Base-by-base conservation (phyloP, 2,329 filamentous ascomycete species). In the Pseudopithomyces chartarum region DNA sequence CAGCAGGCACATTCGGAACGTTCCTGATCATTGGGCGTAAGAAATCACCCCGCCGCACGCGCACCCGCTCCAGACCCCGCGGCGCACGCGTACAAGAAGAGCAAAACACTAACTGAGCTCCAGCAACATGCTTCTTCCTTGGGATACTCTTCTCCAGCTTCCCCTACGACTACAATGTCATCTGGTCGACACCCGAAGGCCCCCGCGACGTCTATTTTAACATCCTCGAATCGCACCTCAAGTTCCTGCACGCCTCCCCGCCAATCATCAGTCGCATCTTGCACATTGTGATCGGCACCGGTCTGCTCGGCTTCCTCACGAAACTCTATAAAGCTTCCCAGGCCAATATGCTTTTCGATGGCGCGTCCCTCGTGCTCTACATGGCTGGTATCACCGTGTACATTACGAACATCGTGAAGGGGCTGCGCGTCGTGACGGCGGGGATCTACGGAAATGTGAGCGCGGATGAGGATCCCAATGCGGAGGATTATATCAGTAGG, bases 141-240 rank as follows among this genome's bases (percentile, higher is more conserved):
- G 95, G 95, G 68, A 92, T 98, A 77, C 89, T 99, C 78, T 99
- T 98, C 85, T 92, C 92, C 68, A 88, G 89, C 61, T 96, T 98
- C 79, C 93, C 95, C 59, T 99, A 98, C 83, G 95, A 96, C 82
- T 95, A 92, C 80, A 90, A 91, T 58, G 88, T 95, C 61, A 89
- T 96, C 52, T 96, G 91, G 85, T 89, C 88, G 50, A 86, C 86
- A 29, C 87, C 85, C 40, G 82, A 82, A 82, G 54, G 90, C 52
- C 47, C 47, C n/a, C 82, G 85, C 58, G 81, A 83, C 38, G 74
- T 83, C 42, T 96, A 94, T 84, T 93, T 91, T 74, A 85, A 89
- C 76, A 88, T 93, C 73, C 87, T 97, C 60, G 94, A 98, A 81
- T 85, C 85, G 46, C 95, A 99, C 82, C 87, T 98, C 56, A 88